Base-by-base conservation (phyloP, 805 yeast species). In the Metschnikowia hibisci region DNA sequence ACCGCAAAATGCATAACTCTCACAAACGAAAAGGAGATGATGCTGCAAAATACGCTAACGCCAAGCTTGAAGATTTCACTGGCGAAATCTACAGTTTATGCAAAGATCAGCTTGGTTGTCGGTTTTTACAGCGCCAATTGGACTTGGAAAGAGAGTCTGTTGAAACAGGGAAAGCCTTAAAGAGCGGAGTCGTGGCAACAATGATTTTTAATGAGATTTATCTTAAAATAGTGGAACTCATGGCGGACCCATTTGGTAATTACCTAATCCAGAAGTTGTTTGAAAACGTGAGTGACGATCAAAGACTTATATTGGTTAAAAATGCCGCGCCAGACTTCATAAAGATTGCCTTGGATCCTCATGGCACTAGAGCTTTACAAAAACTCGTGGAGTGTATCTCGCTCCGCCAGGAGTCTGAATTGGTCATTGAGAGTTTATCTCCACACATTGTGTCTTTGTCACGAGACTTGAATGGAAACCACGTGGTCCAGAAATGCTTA, bases 201-300 rank as follows among this genome's bases (percentile, higher is more conserved):
- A 68, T 81, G 58, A 87, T 93, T 37, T 90, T 88, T 65, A 79
- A 80, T 44, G 96, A 93, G 61, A 85, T 88, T 34, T 78, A 80
- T 51, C 68, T 76, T 29, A 83, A 87, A 53, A 82, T 88, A 44
- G 83, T 87, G 42, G 96, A 88, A 61, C 72, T 93, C 50, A 91
- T 93, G 98, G 77, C 78, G 25, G 96, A 90, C 63, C 96, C 98
- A 5, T 93, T 93, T 69, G 99, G 99, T n/a, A 93, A 93, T 62
- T 93, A 93, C 57, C 71, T 93, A 57, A 80, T 95, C 52, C 99
- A 93, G 65, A 93, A 91, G 63, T 66, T 93, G 43, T 73, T 93
- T 51, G 97, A 90, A 60, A 77, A 81, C 51, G 84, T 89, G 20
- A 69, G 75, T 29, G 72, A 74, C 30, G 82, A 76, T 47, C 95